A percentile compares a stretch with the other conserved stretches of the same genome.
Evolutionary conservation across 2,329 filamentous ascomycete species (phyloP).

Genomic region (Trichoderma polysporum): DNA sequence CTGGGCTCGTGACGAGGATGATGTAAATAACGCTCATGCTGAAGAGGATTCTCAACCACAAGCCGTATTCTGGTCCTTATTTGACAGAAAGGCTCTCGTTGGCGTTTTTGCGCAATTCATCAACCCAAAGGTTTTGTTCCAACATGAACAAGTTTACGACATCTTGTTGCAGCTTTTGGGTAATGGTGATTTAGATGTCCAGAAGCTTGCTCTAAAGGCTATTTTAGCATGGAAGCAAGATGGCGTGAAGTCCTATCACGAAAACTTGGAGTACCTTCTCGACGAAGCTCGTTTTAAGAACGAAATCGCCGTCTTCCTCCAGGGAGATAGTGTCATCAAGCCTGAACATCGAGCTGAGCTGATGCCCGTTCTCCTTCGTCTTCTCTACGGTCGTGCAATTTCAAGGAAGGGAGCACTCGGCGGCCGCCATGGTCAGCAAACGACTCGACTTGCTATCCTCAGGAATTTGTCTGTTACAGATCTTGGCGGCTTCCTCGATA

Average conservation of each 20-base stretch:
- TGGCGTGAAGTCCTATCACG: slow-evolving; percentile 73
- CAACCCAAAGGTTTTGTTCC: slow-evolving; percentile 83
- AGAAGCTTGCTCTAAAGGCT: slow-evolving; percentile 79
- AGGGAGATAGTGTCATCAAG: slow-evolving; percentile 70
- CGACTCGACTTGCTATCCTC: slow-evolving; percentile 76
- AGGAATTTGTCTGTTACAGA: slow-evolving; percentile 73
- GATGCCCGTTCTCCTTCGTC: slow-evolving; percentile 81
- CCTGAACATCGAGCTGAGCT: slow-evolving; percentile 69
- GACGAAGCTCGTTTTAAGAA: slow-evolving; percentile 92
- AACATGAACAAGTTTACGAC: slow-evolving; percentile 70
- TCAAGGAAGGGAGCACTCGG: slow-evolving; percentile 74
- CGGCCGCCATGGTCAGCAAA: slow-evolving; percentile 76
- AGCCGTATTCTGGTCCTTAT: slow-evolving; percentile 62
- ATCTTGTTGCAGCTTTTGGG: slow-evolving; percentile 73
- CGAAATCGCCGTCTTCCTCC: slow-evolving; percentile 85
- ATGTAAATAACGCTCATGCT: slow-evolving; percentile 32
- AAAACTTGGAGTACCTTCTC: slow-evolving; percentile 80
- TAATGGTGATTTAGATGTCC: slow-evolving; percentile 88
- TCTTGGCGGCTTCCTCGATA: slow-evolving; percentile 76
- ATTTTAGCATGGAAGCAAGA: slow-evolving; percentile 87
- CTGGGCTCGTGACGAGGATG: slow-evolving; percentile 65
- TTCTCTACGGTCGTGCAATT: slow-evolving; percentile 88
- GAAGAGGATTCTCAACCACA: slow-evolving; percentile 37
- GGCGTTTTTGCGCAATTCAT: slow-evolving; percentile 78
- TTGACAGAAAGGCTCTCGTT: slow-evolving; percentile 82